Conservation (phyloP, 2,329 filamentous ascomycete genomes). For the Orbilia javanica region DNA sequence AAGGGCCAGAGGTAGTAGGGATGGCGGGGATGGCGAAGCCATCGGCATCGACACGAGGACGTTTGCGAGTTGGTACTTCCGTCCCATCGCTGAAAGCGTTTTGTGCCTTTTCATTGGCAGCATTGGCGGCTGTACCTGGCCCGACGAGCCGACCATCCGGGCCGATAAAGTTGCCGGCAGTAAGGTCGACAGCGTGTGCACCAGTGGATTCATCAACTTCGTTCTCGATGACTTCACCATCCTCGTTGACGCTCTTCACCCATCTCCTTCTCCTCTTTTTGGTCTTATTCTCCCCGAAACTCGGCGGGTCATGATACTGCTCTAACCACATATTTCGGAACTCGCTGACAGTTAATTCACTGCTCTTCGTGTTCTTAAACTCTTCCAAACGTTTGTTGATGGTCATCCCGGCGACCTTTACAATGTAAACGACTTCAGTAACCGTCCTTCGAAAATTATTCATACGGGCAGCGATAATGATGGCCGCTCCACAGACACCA, state of each 20-base stretch:
- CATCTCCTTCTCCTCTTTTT: slow-evolving; percentile 65
- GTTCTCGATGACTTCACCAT: slow-evolving; percentile 64
- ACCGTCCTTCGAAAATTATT: slow-evolving; percentile 96
- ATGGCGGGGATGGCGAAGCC: slow-evolving; percentile 73
- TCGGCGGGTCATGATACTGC: slow-evolving; percentile 82
- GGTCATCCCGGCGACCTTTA: slow-evolving; percentile 94
- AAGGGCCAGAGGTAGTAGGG: slow-evolving; percentile 63
- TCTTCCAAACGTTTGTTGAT: slow-evolving; percentile 92
- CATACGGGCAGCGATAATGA: slow-evolving; percentile 95
- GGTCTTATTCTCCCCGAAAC: slow-evolving; percentile 77
- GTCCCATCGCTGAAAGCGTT: slow-evolving; percentile 10
- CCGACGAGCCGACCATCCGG: slow-evolving; percentile 30
- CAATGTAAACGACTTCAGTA: slow-evolving; percentile 95
- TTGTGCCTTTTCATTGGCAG: slow-evolving; percentile 34
- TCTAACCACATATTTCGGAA: slow-evolving; percentile 82
- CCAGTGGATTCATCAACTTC: slow-evolving; percentile 62
- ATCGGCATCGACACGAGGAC: slow-evolving; percentile 72
- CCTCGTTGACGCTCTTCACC: slow-evolving; percentile 62
- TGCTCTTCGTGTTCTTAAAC: slow-evolving; percentile 87
- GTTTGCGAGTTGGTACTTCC: slow-evolving; percentile 11
- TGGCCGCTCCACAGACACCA: slow-evolving; percentile 91
- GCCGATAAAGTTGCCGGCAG: slow-evolving; percentile 44
- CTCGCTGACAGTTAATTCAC: slow-evolving; percentile 86
- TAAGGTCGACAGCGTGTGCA: slow-evolving; percentile 59
- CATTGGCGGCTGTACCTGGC: slow-evolving; percentile 45